Conservation (phyloP, 2,329 filamentous ascomycete species). For the Sporothrix inflata region DNA sequence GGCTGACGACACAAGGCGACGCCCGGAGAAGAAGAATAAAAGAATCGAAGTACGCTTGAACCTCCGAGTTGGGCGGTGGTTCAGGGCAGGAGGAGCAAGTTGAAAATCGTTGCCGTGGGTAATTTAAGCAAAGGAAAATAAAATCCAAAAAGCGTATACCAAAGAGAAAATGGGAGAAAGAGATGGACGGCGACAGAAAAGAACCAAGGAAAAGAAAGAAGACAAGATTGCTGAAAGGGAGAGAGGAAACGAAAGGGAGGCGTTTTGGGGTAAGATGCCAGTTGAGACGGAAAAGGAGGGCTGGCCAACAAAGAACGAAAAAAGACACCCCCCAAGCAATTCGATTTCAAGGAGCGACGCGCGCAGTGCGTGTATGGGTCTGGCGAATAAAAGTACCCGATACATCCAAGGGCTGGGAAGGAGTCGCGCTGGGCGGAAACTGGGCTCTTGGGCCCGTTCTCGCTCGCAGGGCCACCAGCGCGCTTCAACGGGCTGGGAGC, state of each 20-base stretch:
- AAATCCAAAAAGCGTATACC: background rate
- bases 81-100: background rate
- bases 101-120: background rate
- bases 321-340: background rate
- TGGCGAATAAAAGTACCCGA: constrained; percentile 15
- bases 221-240: constrained; percentile 9
- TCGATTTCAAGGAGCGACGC: background rate
- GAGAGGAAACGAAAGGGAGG: constrained; percentile 19
- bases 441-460: background rate
- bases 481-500: background rate
- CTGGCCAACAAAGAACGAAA: background rate
- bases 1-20: background rate
- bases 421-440: background rate
- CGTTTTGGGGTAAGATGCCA: constrained; percentile 6
- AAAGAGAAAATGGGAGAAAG: background rate
- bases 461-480: background rate
- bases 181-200: background rate
- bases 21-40: background rate
- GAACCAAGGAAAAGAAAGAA: constrained; percentile 10
- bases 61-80: constrained; percentile 33
- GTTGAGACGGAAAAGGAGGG: constrained; percentile 20
- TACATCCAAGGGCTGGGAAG: constrained; percentile 22
- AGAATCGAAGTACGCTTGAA: constrained; percentile 6
- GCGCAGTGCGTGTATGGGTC: background rate
- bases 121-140: constrained; percentile 4